Evolutionary conservation across 139 green algal species (phyloP).

Genomic region (Limnomonas spitsbergensis): DNA sequence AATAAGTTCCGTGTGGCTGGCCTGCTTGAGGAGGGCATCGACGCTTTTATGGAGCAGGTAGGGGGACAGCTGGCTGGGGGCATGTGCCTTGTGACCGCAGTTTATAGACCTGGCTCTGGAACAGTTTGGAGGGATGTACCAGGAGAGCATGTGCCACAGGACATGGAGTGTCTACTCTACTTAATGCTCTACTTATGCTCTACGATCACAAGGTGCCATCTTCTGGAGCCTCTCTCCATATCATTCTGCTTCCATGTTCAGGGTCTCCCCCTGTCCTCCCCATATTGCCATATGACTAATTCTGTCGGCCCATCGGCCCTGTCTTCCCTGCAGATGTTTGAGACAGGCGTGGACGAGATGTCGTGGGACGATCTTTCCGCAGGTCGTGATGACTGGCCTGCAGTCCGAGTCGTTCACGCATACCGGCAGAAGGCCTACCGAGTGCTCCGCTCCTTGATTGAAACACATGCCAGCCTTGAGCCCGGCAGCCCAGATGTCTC

Average conservation of each 20-base stretch:
- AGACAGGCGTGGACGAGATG: conserved; percentile 85
- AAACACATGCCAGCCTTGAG: conserved; percentile 49
- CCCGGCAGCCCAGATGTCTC: conserved; percentile 13
- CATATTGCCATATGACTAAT: too few species aligned
- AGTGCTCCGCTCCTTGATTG: conserved; percentile 43
- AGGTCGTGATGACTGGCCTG: conserved; percentile 71
- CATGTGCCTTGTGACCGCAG: too few species aligned
- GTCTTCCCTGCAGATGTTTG: conserved; percentile 48
- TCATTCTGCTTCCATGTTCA: too few species aligned
- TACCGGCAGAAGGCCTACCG: conserved; percentile 40
- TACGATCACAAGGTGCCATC: too few species aligned
- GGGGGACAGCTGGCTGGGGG: background rate
- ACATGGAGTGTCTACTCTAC: too few species aligned
- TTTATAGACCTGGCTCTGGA: too few species aligned
- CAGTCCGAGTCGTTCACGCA: conserved; percentile 33
- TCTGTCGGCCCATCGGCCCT: too few species aligned
- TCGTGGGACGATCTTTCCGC: conserved; percentile 75
- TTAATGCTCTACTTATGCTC: too few species aligned
- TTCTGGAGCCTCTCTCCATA: too few species aligned
- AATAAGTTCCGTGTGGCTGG: conserved; percentile 83
- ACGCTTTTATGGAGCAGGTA: conserved; percentile 59
- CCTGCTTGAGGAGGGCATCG: conserved; percentile 55
- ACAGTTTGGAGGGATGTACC: too few species aligned
- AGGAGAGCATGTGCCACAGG: too few species aligned
- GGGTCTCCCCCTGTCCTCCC: too few species aligned